Base-by-base conservation (phyloP, 116 monocot genomes). In the Cymodocea nodosa region DNA sequence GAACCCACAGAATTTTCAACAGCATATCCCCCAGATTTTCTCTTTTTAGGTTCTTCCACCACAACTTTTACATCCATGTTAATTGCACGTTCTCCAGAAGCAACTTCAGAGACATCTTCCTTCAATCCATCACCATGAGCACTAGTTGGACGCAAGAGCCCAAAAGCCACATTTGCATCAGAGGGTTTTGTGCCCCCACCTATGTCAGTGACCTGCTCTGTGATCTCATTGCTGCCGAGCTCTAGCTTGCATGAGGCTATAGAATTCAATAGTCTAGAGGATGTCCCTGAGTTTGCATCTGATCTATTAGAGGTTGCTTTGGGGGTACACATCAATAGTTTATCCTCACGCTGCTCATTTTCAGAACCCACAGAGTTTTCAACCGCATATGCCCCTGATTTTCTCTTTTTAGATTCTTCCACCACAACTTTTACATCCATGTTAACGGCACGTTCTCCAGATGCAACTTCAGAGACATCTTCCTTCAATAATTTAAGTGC, bases 201-300 rank as follows among this genome's bases (percentile, higher is more conserved):
- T 36, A 66, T 24, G 40, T 73, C 64, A 40, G 83, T 76, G 25
- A 17, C 57, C n/a, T 72, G 78, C 36, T 36, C 76, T 8, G 61
- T 64, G 35, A 73, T 60, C 17, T 85, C 75, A 60, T 68, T 60
- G 19, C 65, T 76, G 16, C 71, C 80, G 15, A 84, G 79, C 63
- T 85, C 37, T 34, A 37, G 62, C 37, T 5, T 10, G 2, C 10
- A 20, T 23, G 18, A 51, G 25, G 35, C 37, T 22, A 37, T 44
- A 20, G 44, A 34, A 6, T 15, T 68, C 5, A 54, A 12, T 60
- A 34, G 17, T 7, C 44, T 12, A 44, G 44, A 10, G 2, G 44
- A 10, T 44, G 12, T 44, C 1, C 44, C 44, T 44, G 44, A 44
- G 44, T 4, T 44, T 44, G 44, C 44, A 44, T 8, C 44, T 44